phyloP scores from a whole-genome alignment of 2,329 filamentous ascomycete species.

The Aspergillus sp. region DNA sequence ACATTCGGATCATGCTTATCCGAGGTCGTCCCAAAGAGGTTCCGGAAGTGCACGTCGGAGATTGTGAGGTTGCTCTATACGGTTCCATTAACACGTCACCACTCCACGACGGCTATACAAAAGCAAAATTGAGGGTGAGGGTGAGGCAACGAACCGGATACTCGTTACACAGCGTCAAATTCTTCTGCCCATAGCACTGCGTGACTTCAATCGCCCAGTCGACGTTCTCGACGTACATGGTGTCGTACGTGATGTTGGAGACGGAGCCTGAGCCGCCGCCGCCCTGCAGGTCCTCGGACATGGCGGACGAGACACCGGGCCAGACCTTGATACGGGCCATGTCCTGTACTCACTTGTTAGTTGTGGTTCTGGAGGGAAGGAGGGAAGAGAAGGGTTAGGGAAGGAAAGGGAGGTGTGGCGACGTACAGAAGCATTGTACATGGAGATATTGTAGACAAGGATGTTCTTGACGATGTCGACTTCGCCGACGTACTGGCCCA shows the following conservation, averaged over 20 bases:
- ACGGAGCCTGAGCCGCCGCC: slow-evolving; percentile 68
- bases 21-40: slow-evolving; percentile 61
- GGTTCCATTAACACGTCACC: neutral
- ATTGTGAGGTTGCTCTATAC: slow-evolving; percentile 55
- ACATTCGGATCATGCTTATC: slow-evolving; percentile 50
- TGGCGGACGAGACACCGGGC: slow-evolving; percentile 61
- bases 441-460: slow-evolving; percentile 65
- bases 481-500: slow-evolving; percentile 68
- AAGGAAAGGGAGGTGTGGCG: neutral
- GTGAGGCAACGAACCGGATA: slow-evolving; percentile 51
- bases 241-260: slow-evolving; percentile 69
- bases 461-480: slow-evolving; percentile 71
- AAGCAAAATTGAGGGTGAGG: neutral
- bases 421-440: slow-evolving; percentile 57
- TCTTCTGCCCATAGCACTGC: slow-evolving; percentile 69
- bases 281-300: slow-evolving; percentile 66
- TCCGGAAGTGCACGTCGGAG: slow-evolving; percentile 59
- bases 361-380: slow-evolving; percentile 35
- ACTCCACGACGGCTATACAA: neutral
- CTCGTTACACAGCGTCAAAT: slow-evolving; percentile 64
- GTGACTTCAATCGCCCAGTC: slow-evolving; percentile 68
- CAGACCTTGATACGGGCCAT: slow-evolving; percentile 76
- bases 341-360: slow-evolving; percentile 51
- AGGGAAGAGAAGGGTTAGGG: neutral
- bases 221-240: slow-evolving; percentile 64